Percentiles rank a stretch among this genome's conserved stretches.
Evolutionary conservation across 768 basidiomycete genomes (phyloP).

Genomic region (Tricholomella constricta): DNA sequence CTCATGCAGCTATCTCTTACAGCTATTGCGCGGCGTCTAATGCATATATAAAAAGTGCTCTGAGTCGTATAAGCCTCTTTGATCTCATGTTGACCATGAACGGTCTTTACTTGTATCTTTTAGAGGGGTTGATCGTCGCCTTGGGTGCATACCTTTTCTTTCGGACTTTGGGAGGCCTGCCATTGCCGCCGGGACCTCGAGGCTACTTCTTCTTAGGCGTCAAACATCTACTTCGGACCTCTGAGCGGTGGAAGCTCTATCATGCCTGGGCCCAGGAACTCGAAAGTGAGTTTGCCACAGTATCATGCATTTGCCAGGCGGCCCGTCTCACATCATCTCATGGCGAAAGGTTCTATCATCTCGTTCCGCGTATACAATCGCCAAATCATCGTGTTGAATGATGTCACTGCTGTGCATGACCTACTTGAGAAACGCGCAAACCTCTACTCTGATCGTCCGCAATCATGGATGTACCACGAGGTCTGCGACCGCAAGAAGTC

Average conservation of each 20-base stretch:
- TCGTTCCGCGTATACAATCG: conserved; percentile 47
- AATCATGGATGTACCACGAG: conserved; percentile 43
- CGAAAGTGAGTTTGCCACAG: conserved; percentile 16
- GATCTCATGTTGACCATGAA: conserved; percentile 6
- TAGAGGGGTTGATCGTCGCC: conserved; percentile 6
- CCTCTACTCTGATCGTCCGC: conserved; percentile 59
- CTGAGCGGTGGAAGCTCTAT: conserved; percentile 32
- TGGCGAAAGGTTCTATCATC: conserved; percentile 44
- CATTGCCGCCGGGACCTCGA: conserved; percentile 30
- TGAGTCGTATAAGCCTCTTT: neutral
- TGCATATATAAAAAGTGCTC: conserved; percentile 7
- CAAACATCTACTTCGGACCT: conserved; percentile 18
- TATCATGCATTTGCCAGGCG: neutral
- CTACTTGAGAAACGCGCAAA: conserved; percentile 52
- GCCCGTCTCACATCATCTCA: neutral
- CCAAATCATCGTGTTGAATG: conserved; percentile 52
- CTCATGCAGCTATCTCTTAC: conserved; percentile 2
- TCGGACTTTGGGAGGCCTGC: conserved; percentile 8
- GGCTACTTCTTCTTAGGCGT: conserved; percentile 25
- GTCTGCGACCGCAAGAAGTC: conserved; percentile 43
- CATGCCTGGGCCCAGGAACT: conserved; percentile 24
- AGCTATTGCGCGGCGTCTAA: conserved; percentile 4
- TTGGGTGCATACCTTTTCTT: neutral
- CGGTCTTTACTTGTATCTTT: neutral
- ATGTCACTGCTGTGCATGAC: conserved; percentile 41